These are phyloP conservation scores for Ilyonectria sp. DNA, from an alignment of 2,329 filamentous ascomycete genomes.

Conservation along the genomic window DNA sequence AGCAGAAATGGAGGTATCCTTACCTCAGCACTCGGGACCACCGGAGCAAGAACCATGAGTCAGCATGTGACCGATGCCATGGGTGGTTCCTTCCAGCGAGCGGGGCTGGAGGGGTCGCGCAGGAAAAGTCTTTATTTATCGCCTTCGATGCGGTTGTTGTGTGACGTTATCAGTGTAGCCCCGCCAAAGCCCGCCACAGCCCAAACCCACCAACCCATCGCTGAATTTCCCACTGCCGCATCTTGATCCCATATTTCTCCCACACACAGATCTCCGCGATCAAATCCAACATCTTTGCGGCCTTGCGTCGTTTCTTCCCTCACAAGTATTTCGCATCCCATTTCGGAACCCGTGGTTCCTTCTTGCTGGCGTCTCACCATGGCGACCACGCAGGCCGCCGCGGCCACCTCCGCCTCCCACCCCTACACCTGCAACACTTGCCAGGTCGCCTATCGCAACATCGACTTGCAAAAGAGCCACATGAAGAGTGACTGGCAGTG, in stretches of 20 bases:
- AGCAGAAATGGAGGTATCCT: not conserved
- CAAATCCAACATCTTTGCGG: slow-evolving; percentile 9
- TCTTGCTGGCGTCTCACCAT: slow-evolving; percentile 52
- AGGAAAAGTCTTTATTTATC: slow-evolving; percentile 46
- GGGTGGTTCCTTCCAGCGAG: slow-evolving; percentile 7
- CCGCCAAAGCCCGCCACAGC: slow-evolving; percentile 42
- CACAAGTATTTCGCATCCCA: not conserved
- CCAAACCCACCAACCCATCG: slow-evolving; percentile 36
- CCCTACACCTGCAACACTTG: slow-evolving; percentile 99
- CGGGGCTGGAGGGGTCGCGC: slow-evolving; percentile 35
- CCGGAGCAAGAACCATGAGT: not conserved
- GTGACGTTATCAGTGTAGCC: slow-evolving; percentile 49
- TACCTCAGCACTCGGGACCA: not conserved
- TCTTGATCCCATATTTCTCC: slow-evolving; percentile 14
- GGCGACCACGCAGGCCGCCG: slow-evolving; percentile 58
- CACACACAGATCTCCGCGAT: slow-evolving; percentile 19
- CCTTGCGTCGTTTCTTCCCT: not conserved
- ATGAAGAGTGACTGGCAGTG: slow-evolving; percentile 99
- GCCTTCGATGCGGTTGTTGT: slow-evolving; percentile 29
- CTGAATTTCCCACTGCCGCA: slow-evolving; percentile 39
- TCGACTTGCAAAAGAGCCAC: slow-evolving; percentile 92
- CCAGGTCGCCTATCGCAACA: slow-evolving; percentile 95
- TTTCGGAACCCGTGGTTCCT: not conserved
- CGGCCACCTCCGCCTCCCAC: slow-evolving; percentile 70
- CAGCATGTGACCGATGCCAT: not conserved